Conservation (phyloP, 768 basidiomycete species). For the Suillus hirtellus region DNA sequence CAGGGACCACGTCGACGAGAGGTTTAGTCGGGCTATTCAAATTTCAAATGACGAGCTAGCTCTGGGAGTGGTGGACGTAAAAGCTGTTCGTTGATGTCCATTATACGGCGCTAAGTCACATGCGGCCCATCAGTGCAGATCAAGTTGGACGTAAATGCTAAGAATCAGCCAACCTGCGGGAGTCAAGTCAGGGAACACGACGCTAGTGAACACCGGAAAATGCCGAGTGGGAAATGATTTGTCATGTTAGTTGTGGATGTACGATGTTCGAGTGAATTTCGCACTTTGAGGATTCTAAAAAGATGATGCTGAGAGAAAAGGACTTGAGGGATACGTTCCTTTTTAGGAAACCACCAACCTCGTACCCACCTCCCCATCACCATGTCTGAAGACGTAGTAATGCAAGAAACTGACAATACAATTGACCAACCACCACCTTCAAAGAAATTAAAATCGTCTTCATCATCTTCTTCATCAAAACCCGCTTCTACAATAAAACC, state of each 20-base stretch:
- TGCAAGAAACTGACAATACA: conserved; percentile 24
- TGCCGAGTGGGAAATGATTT: conserved; percentile 1
- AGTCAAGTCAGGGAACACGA: too few relatives aligned
- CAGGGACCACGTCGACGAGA: too few relatives aligned
- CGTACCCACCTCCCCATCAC: conserved; percentile 14
- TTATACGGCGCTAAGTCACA: too few relatives aligned
- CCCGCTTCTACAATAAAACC: conserved; percentile 45
- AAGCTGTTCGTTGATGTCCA: too few relatives aligned
- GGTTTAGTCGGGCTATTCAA: too few relatives aligned
- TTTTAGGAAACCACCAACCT: conserved; percentile 35
- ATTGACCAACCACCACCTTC: conserved; percentile 30
- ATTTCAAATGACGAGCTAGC: too few relatives aligned
- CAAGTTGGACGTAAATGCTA: too few relatives aligned
- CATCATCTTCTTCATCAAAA: conserved; percentile 23
- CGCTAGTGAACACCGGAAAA: neutral
- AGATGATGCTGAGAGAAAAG: neutral
- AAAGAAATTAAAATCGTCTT: conserved; percentile 30
- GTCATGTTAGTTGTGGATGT: neutral
- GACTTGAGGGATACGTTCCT: conserved; percentile 10
- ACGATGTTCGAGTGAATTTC: neutral
- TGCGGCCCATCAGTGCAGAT: too few relatives aligned
- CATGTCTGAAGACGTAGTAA: conserved; percentile 32
- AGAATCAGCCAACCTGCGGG: too few relatives aligned
- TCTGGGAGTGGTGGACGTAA: too few relatives aligned
- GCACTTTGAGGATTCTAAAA: neutral